phyloP scores from a whole-genome alignment of 805 yeast species.

The Pichia exigua region DNA sequence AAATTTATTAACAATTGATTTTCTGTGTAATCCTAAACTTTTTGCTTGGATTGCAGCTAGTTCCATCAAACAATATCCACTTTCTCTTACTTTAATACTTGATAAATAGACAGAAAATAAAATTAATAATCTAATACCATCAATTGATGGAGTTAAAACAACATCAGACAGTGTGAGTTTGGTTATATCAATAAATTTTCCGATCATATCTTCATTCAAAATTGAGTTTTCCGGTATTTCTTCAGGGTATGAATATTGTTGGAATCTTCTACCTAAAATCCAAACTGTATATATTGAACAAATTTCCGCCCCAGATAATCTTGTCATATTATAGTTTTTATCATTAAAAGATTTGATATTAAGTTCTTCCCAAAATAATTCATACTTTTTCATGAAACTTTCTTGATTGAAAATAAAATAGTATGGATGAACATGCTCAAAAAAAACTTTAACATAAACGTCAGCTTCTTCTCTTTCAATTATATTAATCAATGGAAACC shows the following conservation, averaged over 20 bases:
- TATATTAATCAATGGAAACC: slow-evolving; percentile 34
- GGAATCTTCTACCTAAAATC: slow-evolving; percentile 33
- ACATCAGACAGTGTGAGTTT: slow-evolving; percentile 37
- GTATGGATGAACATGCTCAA: slow-evolving; percentile 37
- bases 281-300: slow-evolving; percentile 43
- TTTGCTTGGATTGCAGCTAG: slow-evolving; percentile 40
- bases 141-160: slow-evolving; percentile 35
- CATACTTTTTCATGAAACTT: slow-evolving; percentile 28
- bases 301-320: slow-evolving; percentile 28
- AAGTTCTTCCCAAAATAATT: slow-evolving; percentile 34
- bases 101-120: slow-evolving; percentile 37
- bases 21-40: slow-evolving; percentile 41
- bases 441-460: slow-evolving; percentile 31
- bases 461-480: slow-evolving; percentile 30
- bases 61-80: slow-evolving; percentile 41
- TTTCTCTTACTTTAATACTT: slow-evolving; percentile 38
- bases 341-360: slow-evolving; percentile 9
- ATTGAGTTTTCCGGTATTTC: slow-evolving; percentile 16
- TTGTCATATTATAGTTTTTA: slow-evolving; percentile 10
- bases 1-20: slow-evolving; percentile 30
- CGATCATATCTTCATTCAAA: slow-evolving; percentile 20
- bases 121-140: slow-evolving; percentile 36
- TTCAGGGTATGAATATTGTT: slow-evolving; percentile 22
- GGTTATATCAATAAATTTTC: slow-evolving; percentile 33
- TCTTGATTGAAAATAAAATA: slow-evolving; percentile 33